phyloP scores from a whole-genome alignment of 371 early-diverging fungal genomes.

The Mortierella sp. region DNA sequence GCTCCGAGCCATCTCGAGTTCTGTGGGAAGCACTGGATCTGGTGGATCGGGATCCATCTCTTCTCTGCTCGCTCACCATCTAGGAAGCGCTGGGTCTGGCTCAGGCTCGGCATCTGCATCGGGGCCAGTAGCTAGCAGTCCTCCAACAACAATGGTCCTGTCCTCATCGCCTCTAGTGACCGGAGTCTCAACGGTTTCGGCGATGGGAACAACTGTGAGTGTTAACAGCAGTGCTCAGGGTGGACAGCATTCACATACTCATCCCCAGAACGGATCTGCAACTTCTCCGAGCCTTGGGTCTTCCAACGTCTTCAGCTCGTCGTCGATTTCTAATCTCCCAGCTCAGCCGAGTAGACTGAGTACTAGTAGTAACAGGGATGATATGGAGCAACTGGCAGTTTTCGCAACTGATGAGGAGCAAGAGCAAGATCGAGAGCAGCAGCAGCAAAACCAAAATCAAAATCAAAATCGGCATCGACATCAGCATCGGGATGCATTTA shows the following conservation, averaged over 20 bases:
- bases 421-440: constrained; percentile 34
- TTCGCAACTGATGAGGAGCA: constrained; percentile 57
- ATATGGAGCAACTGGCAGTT: constrained; percentile 50
- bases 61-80: constrained; percentile 34
- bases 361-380: constrained; percentile 45
- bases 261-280: constrained; percentile 9
- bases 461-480: too few relatives aligned
- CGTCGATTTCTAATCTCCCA: constrained; percentile 24
- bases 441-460: constrained; percentile 23
- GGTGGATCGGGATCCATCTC: constrained; percentile 45
- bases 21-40: constrained; percentile 56
- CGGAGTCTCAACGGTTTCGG: constrained; percentile 40
- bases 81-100: constrained; percentile 17
- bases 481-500: constrained; percentile 20
- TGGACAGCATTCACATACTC: constrained; percentile 2
- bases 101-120: constrained; percentile 12
- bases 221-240: constrained; percentile 13
- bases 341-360: constrained; percentile 50
- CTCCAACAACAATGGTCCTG: constrained; percentile 47
- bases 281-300: constrained; percentile 31
- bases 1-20: constrained; percentile 47
- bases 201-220: constrained; percentile 49
- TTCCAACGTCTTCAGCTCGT: constrained; percentile 23
- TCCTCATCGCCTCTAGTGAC: constrained; percentile 50
- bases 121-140: constrained; percentile 36